Evolutionary conservation across 2,329 filamentous ascomycete species (phyloP).

Genomic region (Xylaria sp.): DNA sequence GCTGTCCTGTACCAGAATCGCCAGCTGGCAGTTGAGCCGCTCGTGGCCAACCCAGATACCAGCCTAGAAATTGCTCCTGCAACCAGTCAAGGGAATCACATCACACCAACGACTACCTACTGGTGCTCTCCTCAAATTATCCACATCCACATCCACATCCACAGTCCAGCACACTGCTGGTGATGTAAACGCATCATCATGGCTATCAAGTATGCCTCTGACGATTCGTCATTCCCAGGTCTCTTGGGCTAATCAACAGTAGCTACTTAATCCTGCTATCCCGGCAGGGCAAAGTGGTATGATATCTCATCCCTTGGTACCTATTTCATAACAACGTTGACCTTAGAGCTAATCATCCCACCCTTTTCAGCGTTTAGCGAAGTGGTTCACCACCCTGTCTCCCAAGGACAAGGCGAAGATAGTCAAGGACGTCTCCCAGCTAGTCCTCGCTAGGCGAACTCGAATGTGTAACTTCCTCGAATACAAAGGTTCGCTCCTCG

Average conservation of each 20-base stretch:
- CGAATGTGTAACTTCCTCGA: constrained; percentile 99
- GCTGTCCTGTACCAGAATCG: not conserved
- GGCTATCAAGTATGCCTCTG: constrained; percentile 61
- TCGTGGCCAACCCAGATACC: constrained; percentile 49
- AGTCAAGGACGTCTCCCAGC: constrained; percentile 98
- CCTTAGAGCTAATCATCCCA: constrained; percentile 34
- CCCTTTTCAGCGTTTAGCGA: constrained; percentile 82
- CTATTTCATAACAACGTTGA: constrained; percentile 46
- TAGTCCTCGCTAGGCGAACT: constrained; percentile 92
- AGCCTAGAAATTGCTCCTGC: constrained; percentile 40
- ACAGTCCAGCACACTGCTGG: constrained; percentile 31
- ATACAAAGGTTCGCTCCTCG: constrained; percentile 80
- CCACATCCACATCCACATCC: constrained; percentile 15
- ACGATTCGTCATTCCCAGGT: constrained; percentile 19
- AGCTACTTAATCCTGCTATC: constrained; percentile 98
- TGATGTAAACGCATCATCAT: constrained; percentile 52
- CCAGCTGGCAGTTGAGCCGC: constrained; percentile 6
- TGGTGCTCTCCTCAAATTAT: constrained; percentile 8
- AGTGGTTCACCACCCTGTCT: constrained; percentile 98
- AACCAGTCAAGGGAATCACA: constrained; percentile 24
- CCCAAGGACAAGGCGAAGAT: constrained; percentile 99
- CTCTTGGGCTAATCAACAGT: constrained; percentile 39
- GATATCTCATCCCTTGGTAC: constrained; percentile 55
- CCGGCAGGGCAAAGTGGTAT: constrained; percentile 98
- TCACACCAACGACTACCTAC: not conserved